A percentile compares a stretch with the other conserved stretches of the same genome.
These are phyloP conservation scores for Spathaspora gorwiae DNA, from an alignment of 805 yeast genomes.

Conservation along the genomic window DNA sequence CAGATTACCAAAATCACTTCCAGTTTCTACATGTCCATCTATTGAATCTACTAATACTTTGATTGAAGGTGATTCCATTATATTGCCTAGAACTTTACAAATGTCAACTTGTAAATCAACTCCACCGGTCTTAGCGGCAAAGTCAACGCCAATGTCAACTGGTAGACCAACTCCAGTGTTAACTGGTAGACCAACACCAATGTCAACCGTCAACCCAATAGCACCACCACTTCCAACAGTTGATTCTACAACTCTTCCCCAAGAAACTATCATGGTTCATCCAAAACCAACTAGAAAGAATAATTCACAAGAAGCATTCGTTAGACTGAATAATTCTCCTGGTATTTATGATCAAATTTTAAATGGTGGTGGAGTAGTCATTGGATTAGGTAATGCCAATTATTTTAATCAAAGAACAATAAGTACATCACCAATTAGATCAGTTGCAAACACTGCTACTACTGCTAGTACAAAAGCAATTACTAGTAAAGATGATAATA, in stretches of 20 bases:
- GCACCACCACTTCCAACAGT: background rate
- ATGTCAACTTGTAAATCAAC: background rate
- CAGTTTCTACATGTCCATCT: background rate
- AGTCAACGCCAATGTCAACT: background rate
- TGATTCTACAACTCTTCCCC: background rate
- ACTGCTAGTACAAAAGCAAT: background rate
- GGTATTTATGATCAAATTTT: slow-evolving; percentile 13
- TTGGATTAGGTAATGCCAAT: slow-evolving; percentile 35
- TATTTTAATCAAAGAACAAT: slow-evolving; percentile 22
- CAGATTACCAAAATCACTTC: background rate
- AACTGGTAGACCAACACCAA: background rate
- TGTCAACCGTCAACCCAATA: background rate
- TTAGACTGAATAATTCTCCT: slow-evolving; percentile 10
- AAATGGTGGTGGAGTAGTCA: slow-evolving; percentile 13
- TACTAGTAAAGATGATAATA: background rate
- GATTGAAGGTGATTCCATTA: background rate
- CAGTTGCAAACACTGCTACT: background rate
- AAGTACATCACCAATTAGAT: slow-evolving; percentile 25
- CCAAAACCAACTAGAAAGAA: background rate
- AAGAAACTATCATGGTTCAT: background rate
- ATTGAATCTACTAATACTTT: background rate
- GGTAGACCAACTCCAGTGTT: background rate
- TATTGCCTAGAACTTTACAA: background rate
- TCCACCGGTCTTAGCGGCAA: background rate
- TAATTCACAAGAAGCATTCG: slow-evolving; percentile 5